These are phyloP conservation scores for Podospora sp. DNA, from an alignment of 495 filamentous ascomycete genomes.

Conservation along the genomic window DNA sequence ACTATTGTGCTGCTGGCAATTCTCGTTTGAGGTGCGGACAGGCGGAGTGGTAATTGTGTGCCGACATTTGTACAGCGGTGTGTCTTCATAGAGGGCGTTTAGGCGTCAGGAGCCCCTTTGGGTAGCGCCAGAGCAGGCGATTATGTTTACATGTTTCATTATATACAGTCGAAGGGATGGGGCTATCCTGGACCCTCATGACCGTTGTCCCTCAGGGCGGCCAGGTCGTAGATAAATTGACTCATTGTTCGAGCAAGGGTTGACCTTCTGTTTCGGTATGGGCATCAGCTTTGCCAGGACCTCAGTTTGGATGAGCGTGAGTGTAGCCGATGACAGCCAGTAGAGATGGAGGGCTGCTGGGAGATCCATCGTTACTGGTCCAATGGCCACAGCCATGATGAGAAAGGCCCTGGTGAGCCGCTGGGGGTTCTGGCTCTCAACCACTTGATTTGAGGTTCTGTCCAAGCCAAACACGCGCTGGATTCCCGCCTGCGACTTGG, in stretches of 20 bases:
- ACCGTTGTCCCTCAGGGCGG: background rate
- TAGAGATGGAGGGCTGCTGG: conserved; percentile 71
- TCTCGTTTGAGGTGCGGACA: conserved; percentile 55
- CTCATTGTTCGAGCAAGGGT: conserved; percentile 28
- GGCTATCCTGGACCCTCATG: background rate
- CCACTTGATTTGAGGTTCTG: background rate
- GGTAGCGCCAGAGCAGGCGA: background rate
- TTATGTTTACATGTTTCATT: conserved; percentile 19
- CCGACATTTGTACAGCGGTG: background rate
- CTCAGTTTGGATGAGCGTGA: conserved; percentile 19
- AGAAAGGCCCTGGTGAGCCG: conserved; percentile 40
- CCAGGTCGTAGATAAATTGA: conserved; percentile 28
- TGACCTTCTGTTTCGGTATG: conserved; percentile 14
- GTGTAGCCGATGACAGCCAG: conserved; percentile 60
- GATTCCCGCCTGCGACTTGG: conserved; percentile 21
- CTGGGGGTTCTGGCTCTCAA: conserved; percentile 9
- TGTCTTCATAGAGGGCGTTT: conserved; percentile 21
- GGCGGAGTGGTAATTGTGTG: background rate
- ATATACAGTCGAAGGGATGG: conserved; percentile 12
- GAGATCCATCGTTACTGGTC: conserved; percentile 54
- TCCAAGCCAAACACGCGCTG: conserved; percentile 25
- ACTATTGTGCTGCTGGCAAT: conserved; percentile 87
- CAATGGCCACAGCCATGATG: conserved; percentile 44
- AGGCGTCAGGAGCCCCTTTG: conserved; percentile 19
- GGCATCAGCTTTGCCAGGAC: conserved; percentile 32